Percentiles rank a stretch among this genome's conserved stretches.
These are phyloP conservation scores for Sanghuangporus baumii DNA, from an alignment of 1,284 basidiomycete genomes.

Conservation along the genomic window DNA sequence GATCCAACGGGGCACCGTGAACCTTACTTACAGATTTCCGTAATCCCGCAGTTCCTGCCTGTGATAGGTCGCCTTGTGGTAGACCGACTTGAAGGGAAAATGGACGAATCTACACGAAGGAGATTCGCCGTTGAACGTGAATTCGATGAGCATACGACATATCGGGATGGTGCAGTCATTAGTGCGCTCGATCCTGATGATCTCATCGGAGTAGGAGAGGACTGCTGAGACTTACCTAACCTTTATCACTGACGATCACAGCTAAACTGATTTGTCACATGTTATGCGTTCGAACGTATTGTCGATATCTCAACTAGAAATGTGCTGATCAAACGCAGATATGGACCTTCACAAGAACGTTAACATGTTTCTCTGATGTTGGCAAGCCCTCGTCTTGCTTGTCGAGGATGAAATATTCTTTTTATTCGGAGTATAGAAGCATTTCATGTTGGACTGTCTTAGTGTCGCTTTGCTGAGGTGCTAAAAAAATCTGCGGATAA, in stretches of 20 bases:
- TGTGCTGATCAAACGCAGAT: neutral
- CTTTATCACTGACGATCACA: neutral
- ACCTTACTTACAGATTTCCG: neutral
- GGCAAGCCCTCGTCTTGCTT: neutral
- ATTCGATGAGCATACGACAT: conserved; percentile 25
- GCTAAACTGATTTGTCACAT: neutral
- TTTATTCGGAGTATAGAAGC: no score
- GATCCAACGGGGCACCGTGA: neutral
- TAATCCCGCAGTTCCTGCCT: conserved; percentile 66
- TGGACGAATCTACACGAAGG: conserved; percentile 42
- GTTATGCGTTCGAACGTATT: neutral
- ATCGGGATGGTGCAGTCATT: conserved; percentile 29
- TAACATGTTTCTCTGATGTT: neutral
- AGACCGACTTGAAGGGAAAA: conserved; percentile 61
- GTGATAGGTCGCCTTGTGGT: conserved; percentile 73
- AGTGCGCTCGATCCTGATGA: conserved; percentile 36
- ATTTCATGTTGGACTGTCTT: no score
- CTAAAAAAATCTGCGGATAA: no score
- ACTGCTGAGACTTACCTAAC: neutral
- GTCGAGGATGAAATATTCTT: no score
- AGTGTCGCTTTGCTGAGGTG: no score
- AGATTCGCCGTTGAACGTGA: conserved; percentile 51
- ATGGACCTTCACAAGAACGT: neutral
- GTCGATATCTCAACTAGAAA: neutral
- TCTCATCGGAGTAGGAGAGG: conserved; percentile 45